These are phyloP conservation scores for Chloromonas sp. DNA, from an alignment of 163 green algal species.

Conservation along the genomic window DNA sequence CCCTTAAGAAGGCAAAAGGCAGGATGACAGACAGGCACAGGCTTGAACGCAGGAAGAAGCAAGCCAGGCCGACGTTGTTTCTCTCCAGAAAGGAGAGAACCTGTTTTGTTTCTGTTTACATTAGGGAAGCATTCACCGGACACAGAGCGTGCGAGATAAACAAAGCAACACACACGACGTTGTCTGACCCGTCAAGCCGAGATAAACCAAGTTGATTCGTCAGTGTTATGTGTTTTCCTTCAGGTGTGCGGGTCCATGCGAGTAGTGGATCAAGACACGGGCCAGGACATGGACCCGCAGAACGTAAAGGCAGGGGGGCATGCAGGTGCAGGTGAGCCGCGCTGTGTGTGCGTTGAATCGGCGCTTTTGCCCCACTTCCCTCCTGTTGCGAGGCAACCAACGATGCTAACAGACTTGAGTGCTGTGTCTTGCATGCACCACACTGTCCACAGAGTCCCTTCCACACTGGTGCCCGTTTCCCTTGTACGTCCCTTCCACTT, in stretches of 20 bases:
- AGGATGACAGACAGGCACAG: too few relatives aligned
- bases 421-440: neutral
- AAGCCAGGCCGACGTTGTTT: too few relatives aligned
- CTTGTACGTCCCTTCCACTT: too few relatives aligned
- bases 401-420: neutral
- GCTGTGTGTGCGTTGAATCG: too few relatives aligned
- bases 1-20: too few relatives aligned
- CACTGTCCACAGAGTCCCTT: too few relatives aligned
- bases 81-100: too few relatives aligned
- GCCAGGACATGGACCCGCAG: slow-evolving; percentile 62
- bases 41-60: too few relatives aligned
- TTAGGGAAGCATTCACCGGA: neutral
- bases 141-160: neutral
- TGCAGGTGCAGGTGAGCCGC: slow-evolving; percentile 4
- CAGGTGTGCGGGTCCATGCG: slow-evolving; percentile 32
- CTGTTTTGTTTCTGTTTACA: neutral
- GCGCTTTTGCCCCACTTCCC: neutral
- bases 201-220: neutral
- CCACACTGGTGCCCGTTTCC: too few relatives aligned
- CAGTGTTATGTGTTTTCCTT: slow-evolving; percentile 11
- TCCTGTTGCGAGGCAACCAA: neutral
- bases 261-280: slow-evolving; percentile 54
- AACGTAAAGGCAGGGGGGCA: neutral
- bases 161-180: neutral
- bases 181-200: neutral